phyloP scores from a whole-genome alignment of 495 filamentous ascomycete genomes.

The Trichoderma reesei region DNA sequence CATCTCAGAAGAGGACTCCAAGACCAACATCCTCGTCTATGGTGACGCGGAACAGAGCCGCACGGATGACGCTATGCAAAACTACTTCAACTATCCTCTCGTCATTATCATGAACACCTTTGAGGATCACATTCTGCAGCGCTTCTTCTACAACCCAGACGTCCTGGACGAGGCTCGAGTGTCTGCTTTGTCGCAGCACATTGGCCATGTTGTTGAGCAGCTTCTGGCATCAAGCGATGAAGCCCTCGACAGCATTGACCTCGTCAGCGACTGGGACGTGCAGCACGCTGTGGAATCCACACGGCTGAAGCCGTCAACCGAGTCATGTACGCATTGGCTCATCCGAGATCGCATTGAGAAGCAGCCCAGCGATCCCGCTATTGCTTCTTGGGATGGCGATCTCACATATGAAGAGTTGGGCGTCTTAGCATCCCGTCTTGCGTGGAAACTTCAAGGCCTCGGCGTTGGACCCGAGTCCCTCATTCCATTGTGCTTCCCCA shows the following conservation, averaged over 20 bases:
- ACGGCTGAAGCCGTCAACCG: conserved; percentile 9
- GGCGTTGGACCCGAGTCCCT: conserved; percentile 29
- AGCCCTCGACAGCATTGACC: neutral
- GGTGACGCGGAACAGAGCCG: neutral
- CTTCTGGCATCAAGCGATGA: neutral
- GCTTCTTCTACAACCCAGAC: neutral
- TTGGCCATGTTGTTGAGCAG: neutral
- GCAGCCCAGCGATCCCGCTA: conserved; percentile 17
- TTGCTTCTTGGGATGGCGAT: conserved; percentile 43
- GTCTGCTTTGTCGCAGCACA: neutral
- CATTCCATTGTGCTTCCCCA: conserved; percentile 27
- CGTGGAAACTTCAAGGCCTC: conserved; percentile 32
- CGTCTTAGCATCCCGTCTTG: conserved; percentile 31
- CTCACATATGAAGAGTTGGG: conserved; percentile 44
- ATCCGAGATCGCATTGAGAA: conserved; percentile 15
- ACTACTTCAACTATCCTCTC: conserved; percentile 10
- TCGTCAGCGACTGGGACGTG: neutral
- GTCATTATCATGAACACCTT: neutral
- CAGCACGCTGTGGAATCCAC: neutral
- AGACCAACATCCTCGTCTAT: neutral
- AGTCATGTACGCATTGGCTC: conserved; percentile 20
- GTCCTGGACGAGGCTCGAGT: neutral
- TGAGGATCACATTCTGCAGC: neutral
- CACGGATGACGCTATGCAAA: conserved; percentile 1
- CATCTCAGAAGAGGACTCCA: neutral